phyloP scores from a whole-genome alignment of 139 green algal genomes.

The Chlorokybus atmophyticus region DNA sequence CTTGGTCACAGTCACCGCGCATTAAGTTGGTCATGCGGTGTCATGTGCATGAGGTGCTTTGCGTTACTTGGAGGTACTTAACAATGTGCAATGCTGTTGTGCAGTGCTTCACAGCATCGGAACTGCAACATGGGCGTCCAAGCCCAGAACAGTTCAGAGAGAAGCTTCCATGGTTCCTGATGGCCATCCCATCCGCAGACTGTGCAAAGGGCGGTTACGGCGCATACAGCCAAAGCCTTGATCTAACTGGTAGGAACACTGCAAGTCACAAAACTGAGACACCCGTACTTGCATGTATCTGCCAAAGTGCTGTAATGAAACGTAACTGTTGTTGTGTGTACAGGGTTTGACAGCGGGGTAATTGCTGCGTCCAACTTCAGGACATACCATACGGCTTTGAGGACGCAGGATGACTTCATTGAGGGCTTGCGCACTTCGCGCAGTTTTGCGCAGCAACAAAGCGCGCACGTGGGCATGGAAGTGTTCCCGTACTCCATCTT shows the following conservation, averaged over 20 bases:
- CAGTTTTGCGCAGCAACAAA: not conserved
- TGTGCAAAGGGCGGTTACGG: slow-evolving; percentile 71
- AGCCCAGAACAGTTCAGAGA: slow-evolving; percentile 36
- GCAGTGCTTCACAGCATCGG: slow-evolving; percentile 12
- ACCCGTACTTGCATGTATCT: too few species aligned
- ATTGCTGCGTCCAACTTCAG: slow-evolving; percentile 45
- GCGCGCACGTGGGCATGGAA: slow-evolving; percentile 36
- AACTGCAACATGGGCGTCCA: slow-evolving; percentile 13
- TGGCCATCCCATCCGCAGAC: slow-evolving; percentile 40
- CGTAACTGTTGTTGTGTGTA: too few species aligned
- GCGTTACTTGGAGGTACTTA: too few species aligned
- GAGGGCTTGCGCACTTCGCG: slow-evolving; percentile 31
- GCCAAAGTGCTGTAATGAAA: too few species aligned
- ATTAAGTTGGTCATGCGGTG: too few species aligned
- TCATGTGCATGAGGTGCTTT: too few species aligned
- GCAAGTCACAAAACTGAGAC: too few species aligned
- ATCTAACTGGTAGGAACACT: slow-evolving; percentile 10
- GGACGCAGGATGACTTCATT: slow-evolving; percentile 71
- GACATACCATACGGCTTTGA: slow-evolving; percentile 64
- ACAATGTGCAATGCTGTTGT: too few species aligned
- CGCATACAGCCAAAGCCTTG: slow-evolving; percentile 53
- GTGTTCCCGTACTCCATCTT: slow-evolving; percentile 81
- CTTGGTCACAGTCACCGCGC: too few species aligned
- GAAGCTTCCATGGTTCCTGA: slow-evolving; percentile 75
- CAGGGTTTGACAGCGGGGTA: slow-evolving; percentile 13